These are phyloP conservation scores for Aristolochia californica DNA, from an alignment of 164 flowering plant genomes.

Conservation along the genomic window DNA sequence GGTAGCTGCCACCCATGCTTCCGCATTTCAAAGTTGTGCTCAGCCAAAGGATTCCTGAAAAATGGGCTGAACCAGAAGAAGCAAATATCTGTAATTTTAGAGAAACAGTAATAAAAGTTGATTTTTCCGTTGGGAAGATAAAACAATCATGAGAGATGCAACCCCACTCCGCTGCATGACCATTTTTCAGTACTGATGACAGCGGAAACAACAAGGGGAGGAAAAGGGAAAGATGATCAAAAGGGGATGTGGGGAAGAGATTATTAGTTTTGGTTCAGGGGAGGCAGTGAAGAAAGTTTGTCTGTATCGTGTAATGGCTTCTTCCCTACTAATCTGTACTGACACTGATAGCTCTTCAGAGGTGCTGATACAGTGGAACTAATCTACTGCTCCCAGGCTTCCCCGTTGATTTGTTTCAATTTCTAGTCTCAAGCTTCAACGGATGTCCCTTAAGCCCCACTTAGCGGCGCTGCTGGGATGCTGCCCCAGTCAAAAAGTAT, in stretches of 20 bases:
- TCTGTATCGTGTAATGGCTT: background rate
- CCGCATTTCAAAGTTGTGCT: conserved; percentile 48
- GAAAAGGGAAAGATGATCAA: background rate
- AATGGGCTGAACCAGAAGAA: background rate
- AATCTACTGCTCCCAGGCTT: no score
- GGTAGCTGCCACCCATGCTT: conserved; percentile 99
- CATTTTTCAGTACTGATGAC: conserved; percentile 1
- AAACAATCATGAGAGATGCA: background rate
- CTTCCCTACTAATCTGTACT: background rate
- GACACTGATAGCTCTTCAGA: background rate
- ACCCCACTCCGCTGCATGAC: conserved; percentile 6
- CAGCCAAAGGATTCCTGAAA: background rate
- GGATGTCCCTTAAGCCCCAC: no score
- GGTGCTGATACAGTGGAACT: no score
- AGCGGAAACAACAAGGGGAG: conserved; percentile 1
- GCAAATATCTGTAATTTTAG: no score
- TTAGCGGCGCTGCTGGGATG: no score
- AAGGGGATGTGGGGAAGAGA: background rate
- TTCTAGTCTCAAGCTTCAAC: no score
- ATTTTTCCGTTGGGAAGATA: background rate
- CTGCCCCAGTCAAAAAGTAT: no score
- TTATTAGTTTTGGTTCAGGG: background rate
- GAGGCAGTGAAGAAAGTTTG: conserved; percentile 3
- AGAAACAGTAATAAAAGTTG: background rate
- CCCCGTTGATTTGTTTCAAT: no score